Evolutionary conservation across 1,284 basidiomycete genomes (phyloP), one percentile per base, ranked within the genome.

Genomic region (Phylloporus sp.): DNA sequence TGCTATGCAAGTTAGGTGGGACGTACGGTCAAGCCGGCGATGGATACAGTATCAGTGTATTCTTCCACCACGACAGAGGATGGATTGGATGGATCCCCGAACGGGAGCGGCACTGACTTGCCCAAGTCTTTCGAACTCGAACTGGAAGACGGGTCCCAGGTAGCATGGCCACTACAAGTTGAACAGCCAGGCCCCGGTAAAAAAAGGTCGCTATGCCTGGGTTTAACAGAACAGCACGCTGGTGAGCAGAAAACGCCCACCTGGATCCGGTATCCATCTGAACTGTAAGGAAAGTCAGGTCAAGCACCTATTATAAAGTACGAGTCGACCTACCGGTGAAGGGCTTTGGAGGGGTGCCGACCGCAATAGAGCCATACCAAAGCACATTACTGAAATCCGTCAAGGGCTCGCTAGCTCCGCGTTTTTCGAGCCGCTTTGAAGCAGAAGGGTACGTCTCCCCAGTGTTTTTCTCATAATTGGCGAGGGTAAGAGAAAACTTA

Each of bases 41-140:
- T 69, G 44, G 69, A 61, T 2, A 87, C 80, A 7, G 74, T 80
- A 68, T 91, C 89, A 5, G 74, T 76, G 74, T 83, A 88, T 63
- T 84, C 78, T 34, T 76, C 74, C n/a, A 87, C 88, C 15, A 72
- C 70, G 18, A 50, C 60, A 12, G 11, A 24, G 13, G 59, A 54
- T 8, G 26, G 20, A 26, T 50, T 26, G 15, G 52, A 60, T 8
- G n/a, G 17, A 26, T 50, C 60, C 7, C 82, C 86, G 70, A 85
- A 91, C 5, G 69, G 24, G 62, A 88, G 80, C 10, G 51, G 61
- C 75, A 89, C 88, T 0, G 66, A 68, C 28, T 72, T 69, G 3
- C 61, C 47, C 58, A 77, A 34, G 61, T 77, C 68, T n/a, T 65
- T 56, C 12, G 80, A 71, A 2, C 80, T 78, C 0, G 78, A 78